Evolutionary conservation across 306 rosid species (phyloP).

Genomic region (Prunus mira): DNA sequence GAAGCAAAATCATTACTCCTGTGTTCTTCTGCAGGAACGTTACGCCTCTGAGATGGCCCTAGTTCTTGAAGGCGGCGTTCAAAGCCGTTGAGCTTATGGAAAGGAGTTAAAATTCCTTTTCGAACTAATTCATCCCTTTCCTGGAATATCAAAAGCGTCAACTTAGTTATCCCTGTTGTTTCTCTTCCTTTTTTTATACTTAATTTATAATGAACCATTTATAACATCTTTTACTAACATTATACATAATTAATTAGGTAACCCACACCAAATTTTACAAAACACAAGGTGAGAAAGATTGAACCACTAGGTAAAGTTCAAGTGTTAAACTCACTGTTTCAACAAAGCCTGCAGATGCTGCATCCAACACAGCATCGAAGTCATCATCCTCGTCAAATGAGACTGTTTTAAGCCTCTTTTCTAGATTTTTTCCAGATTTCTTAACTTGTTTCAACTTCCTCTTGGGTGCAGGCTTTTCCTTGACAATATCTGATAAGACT

Average conservation of each 20-base stretch:
- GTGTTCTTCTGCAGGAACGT: constrained; percentile 37
- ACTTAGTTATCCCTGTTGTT: constrained; percentile 27
- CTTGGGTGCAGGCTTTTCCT: constrained; percentile 58
- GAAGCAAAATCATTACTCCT: constrained; percentile 43
- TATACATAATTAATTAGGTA: not conserved
- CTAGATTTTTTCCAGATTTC: constrained; percentile 28
- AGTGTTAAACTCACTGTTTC: constrained; percentile 85
- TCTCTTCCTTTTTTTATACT: constrained; percentile 10
- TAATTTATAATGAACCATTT: not conserved
- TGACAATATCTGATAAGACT: constrained; percentile 50
- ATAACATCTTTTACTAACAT: not conserved
- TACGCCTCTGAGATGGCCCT: constrained; percentile 45
- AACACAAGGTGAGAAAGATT: not conserved
- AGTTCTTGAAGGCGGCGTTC: constrained; percentile 74
- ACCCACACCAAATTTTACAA: not conserved
- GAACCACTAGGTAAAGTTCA: constrained; percentile 14
- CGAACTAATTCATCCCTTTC: constrained; percentile 92
- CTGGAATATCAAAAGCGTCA: constrained; percentile 39
- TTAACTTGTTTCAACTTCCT: constrained; percentile 55
- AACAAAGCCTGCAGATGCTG: constrained; percentile 86
- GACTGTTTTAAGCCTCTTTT: constrained; percentile 58
- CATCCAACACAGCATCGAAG: constrained; percentile 87
- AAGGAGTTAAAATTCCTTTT: constrained; percentile 90
- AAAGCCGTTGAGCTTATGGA: constrained; percentile 87
- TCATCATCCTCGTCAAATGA: constrained; percentile 76